These are phyloP conservation scores for Delphinella strobiligena DNA, from an alignment of 2,329 filamentous ascomycete species.

Conservation along the genomic window DNA sequence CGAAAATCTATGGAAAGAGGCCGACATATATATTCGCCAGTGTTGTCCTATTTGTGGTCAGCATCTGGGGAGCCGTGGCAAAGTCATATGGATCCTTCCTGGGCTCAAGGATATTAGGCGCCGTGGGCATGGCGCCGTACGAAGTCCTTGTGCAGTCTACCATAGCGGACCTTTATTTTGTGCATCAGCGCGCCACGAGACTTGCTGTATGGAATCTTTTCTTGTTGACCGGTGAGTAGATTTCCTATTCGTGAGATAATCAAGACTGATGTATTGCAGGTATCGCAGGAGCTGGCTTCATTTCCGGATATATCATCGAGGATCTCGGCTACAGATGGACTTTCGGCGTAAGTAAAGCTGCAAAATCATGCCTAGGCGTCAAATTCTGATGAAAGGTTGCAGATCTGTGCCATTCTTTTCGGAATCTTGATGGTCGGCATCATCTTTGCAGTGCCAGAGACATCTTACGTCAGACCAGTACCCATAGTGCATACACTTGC, in stretches of 20 bases:
- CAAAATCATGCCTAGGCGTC: not conserved
- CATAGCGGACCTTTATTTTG: conserved; percentile 32
- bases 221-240: conserved; percentile 19
- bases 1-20: conserved; percentile 38
- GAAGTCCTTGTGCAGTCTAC: conserved; percentile 43
- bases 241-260: not conserved
- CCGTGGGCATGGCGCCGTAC: conserved; percentile 34
- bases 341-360: not conserved
- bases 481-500: conserved; percentile 4
- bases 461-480: conserved; percentile 13
- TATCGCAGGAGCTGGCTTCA: conserved; percentile 25
- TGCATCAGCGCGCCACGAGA: conserved; percentile 31
- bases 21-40: conserved; percentile 39
- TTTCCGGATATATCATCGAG: conserved; percentile 29
- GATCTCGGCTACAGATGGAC: conserved; percentile 27
- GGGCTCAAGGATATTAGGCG: conserved; percentile 29
- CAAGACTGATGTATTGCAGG: conserved; percentile 7
- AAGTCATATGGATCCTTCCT: conserved; percentile 32
- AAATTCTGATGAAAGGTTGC: not conserved
- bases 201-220: conserved; percentile 29
- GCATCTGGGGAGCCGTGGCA: conserved; percentile 36
- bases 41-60: conserved; percentile 35
- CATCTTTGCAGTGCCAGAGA: conserved; percentile 21
- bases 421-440: conserved; percentile 18
- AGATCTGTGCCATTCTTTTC: conserved; percentile 25